A percentile compares a stretch with the other conserved stretches of the same genome.
These are phyloP conservation scores for Yamadazyma phyllophila DNA, from an alignment of 805 yeast species.

Conservation along the genomic window DNA sequence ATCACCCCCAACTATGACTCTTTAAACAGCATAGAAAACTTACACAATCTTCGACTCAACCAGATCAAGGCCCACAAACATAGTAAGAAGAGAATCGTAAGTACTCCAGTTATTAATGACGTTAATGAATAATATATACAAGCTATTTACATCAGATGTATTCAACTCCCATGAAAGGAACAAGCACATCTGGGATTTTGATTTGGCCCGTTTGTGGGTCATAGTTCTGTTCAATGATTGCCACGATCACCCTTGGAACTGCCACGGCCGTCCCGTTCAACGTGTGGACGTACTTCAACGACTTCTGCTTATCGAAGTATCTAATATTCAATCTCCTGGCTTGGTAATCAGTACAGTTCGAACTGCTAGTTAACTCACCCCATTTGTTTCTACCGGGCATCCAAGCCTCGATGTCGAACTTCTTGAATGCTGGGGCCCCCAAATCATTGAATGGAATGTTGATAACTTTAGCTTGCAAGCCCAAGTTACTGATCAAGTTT, in stretches of 20 bases:
- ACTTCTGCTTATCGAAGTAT: constrained; percentile 35
- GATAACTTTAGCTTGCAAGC: constrained; percentile 75
- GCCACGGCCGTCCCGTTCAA: constrained; percentile 96
- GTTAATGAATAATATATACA: not conserved
- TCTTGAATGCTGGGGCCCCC: constrained; percentile 90
- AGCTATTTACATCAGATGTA: constrained; percentile 17
- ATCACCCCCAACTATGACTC: not conserved
- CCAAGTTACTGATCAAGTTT: constrained; percentile 61
- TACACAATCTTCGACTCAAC: constrained; percentile 12
- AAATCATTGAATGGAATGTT: constrained; percentile 89
- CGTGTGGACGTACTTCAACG: constrained; percentile 65
- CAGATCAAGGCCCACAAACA: constrained; percentile 3
- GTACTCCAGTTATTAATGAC: constrained; percentile 21
- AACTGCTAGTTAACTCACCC: constrained; percentile 91
- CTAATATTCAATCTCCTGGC: constrained; percentile 76
- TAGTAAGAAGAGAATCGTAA: constrained; percentile 24
- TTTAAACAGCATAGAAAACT: constrained; percentile 9
- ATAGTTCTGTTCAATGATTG: constrained; percentile 84
- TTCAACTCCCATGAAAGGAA: constrained; percentile 65
- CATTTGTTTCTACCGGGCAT: constrained; percentile 94
- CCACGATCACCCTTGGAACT: constrained; percentile 84
- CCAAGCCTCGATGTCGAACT: constrained; percentile 94
- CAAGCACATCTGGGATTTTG: constrained; percentile 63
- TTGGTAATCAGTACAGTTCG: constrained; percentile 92
- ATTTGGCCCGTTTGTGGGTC: constrained; percentile 55